A percentile compares a stretch with the other conserved stretches of the same genome.
These are phyloP conservation scores for Phytophthora syringae DNA, from an alignment of 352 stramenopile genomes.

Conservation along the genomic window DNA sequence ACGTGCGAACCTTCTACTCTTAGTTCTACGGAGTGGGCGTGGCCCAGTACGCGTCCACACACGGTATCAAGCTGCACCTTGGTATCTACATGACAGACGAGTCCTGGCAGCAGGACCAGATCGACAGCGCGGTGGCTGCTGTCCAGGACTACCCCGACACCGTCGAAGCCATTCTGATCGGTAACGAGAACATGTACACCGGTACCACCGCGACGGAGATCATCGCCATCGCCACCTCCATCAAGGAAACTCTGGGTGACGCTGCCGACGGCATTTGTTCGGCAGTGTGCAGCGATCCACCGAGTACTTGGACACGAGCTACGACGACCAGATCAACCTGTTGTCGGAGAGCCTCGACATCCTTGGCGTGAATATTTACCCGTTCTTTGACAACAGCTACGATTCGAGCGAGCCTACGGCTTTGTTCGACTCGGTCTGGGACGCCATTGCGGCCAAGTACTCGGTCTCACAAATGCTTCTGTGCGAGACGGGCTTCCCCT, in stretches of 20 bases:
- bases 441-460: conserved; percentile 54
- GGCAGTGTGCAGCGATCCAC: conserved; percentile 70
- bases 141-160: conserved; percentile 57
- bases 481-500: conserved; percentile 69
- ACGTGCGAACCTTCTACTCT: conserved; percentile 71
- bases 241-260: conserved; percentile 44
- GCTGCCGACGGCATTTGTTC: conserved; percentile 50
- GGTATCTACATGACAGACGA: conserved; percentile 66
- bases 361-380: conserved; percentile 72
- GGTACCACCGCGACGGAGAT: conserved; percentile 44
- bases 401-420: conserved; percentile 47
- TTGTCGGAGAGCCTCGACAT: conserved; percentile 57
- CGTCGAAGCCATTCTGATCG: conserved; percentile 63
- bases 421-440: conserved; percentile 52
- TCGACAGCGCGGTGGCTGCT: conserved; percentile 51
- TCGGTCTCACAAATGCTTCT: conserved; percentile 47
- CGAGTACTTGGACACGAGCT: conserved; percentile 56
- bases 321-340: conserved; percentile 46
- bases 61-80: conserved; percentile 68
- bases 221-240: conserved; percentile 40
- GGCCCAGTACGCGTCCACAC: conserved; percentile 49
- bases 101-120: conserved; percentile 53
- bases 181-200: conserved; percentile 59
- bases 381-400: conserved; percentile 66
- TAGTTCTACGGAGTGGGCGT: conserved; percentile 59